phyloP scores from a whole-genome alignment of 495 filamentous ascomycete genomes.

The Tuber melanosporum region DNA sequence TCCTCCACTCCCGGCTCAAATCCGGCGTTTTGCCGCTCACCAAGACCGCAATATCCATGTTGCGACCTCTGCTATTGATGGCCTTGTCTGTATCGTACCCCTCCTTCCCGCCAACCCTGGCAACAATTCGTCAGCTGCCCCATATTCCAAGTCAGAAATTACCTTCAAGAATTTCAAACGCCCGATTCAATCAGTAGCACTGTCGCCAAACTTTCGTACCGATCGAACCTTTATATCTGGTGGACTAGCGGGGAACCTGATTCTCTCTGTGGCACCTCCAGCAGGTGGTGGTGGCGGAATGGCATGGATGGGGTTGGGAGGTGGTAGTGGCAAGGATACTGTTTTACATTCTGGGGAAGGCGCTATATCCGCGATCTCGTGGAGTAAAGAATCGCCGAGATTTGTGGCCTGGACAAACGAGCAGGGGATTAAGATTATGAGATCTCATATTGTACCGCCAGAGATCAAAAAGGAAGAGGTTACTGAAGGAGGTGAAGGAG shows the following conservation, averaged over 20 bases:
- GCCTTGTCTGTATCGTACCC: conserved; percentile 83
- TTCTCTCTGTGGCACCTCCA: conserved; percentile 78
- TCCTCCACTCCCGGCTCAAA: conserved; percentile 55
- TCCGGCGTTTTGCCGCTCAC: conserved; percentile 47
- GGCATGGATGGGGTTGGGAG: conserved; percentile 73
- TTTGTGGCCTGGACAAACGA: conserved; percentile 94
- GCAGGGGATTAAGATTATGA: conserved; percentile 94
- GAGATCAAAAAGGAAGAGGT: conserved; percentile 31
- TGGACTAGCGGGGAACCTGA: conserved; percentile 78
- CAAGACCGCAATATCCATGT: conserved; percentile 57
- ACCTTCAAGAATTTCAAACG: conserved; percentile 86
- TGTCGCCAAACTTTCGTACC: conserved; percentile 86
- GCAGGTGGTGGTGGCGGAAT: conserved; percentile 51
- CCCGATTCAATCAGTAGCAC: conserved; percentile 78
- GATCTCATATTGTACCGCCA: conserved; percentile 68
- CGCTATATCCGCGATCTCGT: conserved; percentile 80
- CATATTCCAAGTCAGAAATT: conserved; percentile 61
- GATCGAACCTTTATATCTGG: conserved; percentile 85
- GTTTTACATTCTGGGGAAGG: conserved; percentile 90
- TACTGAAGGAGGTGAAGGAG: conserved; percentile 17
- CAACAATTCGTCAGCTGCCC: conserved; percentile 29
- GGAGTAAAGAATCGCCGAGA: conserved; percentile 75
- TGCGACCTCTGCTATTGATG: conserved; percentile 88
- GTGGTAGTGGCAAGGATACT: conserved; percentile 73
- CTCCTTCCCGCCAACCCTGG: conserved; percentile 58